Percentiles rank a stretch among this genome's conserved stretches.
Conservation (phyloP, 2,329 filamentous ascomycete species). For the Chrysoporthe cubensis region DNA sequence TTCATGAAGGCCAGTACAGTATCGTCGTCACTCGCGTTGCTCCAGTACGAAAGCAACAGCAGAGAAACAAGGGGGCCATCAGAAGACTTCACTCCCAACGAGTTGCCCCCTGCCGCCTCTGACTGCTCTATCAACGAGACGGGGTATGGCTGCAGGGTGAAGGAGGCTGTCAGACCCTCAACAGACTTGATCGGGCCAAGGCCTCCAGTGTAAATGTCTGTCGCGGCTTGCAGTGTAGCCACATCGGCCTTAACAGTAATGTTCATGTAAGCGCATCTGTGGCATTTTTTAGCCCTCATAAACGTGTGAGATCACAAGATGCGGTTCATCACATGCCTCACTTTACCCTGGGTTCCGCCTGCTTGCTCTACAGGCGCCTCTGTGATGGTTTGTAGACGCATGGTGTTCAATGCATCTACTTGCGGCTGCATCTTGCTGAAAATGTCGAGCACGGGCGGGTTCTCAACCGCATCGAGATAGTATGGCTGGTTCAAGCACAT, state of each 20-base stretch:
- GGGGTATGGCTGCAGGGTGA: constrained; percentile 14
- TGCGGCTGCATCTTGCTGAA: constrained; percentile 26
- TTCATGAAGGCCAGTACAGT: too few species aligned
- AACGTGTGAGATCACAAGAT: too few species aligned
- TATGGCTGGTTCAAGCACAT: constrained; percentile 29
- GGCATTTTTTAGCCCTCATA: too few species aligned
- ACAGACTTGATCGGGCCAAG: background rate
- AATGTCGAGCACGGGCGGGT: constrained; percentile 21
- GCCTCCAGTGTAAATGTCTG: constrained; percentile 1
- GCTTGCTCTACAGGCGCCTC: constrained; percentile 13
- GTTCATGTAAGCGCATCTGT: constrained; percentile 21
- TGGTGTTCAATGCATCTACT: constrained; percentile 16
- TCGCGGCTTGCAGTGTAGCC: constrained; percentile 6
- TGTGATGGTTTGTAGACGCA: background rate
- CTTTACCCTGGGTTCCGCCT: background rate
- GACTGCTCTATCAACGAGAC: constrained; percentile 4
- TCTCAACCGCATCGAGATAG: background rate
- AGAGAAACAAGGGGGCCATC: too few species aligned
- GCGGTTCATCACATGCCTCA: too few species aligned
- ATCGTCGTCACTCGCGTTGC: too few species aligned
- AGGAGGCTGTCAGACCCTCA: background rate
- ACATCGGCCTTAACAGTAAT: constrained; percentile 18
- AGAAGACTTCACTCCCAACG: background rate
- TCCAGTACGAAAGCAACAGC: too few species aligned
- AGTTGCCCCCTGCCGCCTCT: constrained; percentile 7